phyloP scores from a whole-genome alignment of 306 rosid species.

The Castanopsis chinensis region DNA sequence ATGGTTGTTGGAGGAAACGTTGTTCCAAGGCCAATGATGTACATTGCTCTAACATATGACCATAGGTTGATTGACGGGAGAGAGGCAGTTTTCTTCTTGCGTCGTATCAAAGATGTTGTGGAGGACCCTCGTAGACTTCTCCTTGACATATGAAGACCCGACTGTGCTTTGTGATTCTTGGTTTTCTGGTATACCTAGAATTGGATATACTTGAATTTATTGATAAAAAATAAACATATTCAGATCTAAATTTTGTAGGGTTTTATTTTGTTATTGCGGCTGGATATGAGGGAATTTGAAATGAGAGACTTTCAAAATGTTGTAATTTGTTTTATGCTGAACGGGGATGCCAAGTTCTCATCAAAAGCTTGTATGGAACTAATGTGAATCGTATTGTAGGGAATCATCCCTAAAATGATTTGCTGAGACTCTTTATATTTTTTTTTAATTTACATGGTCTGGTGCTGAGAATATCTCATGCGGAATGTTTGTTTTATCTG shows the following conservation, averaged over 20 bases:
- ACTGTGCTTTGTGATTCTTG: conserved; percentile 1
- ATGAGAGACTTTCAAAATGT: conserved; percentile 3
- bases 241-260: conserved; percentile 32
- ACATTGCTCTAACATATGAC: conserved; percentile 78
- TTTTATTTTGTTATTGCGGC: conserved; percentile 23
- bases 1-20: conserved; percentile 66
- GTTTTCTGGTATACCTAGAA: conserved; percentile 3
- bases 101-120: conserved; percentile 70
- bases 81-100: conserved; percentile 86
- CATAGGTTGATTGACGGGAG: conserved; percentile 84
- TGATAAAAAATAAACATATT: conserved; percentile 21
- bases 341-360: not conserved
- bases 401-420: not conserved
- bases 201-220: not conserved
- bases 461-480: not conserved
- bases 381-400: not conserved
- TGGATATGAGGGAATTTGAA: conserved; percentile 17
- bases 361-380: not conserved
- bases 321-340: not conserved
- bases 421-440: not conserved
- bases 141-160: conserved; percentile 52
- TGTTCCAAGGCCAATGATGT: conserved; percentile 80
- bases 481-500: not conserved
- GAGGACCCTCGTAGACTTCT: conserved; percentile 84
- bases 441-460: not conserved